Evolutionary conservation across 176 grass and related monocot genomes (phyloP).

Genomic region (Stipa capillata): DNA sequence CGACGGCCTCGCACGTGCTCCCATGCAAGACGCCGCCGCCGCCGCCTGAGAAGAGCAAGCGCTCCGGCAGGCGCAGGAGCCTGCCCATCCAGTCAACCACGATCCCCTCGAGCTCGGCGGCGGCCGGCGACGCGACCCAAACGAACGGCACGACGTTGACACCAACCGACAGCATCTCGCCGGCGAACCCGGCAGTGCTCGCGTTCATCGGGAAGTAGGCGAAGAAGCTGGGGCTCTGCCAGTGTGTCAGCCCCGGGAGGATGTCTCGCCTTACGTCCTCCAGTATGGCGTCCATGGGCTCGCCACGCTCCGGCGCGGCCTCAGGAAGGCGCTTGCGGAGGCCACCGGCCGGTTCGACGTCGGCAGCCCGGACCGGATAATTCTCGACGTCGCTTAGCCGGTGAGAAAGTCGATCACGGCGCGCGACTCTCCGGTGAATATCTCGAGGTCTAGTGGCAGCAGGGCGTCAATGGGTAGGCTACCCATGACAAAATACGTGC

Average conservation of each 20-base stretch:
- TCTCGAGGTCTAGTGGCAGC: constrained; percentile 11
- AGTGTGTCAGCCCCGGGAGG: constrained; percentile 47
- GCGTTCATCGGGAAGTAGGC: constrained; percentile 47
- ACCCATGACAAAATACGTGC: constrained; percentile 38
- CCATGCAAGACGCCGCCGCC: constrained; percentile 48
- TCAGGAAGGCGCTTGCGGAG: constrained; percentile 25
- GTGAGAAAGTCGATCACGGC: constrained; percentile 29
- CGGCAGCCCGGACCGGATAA: constrained; percentile 24
- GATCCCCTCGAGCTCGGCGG: constrained; percentile 33
- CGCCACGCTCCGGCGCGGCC: constrained; percentile 17
- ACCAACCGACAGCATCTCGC: constrained; percentile 48
- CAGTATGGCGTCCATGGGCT: constrained; percentile 23
- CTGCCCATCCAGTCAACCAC: constrained; percentile 41
- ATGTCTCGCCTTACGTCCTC: constrained; percentile 27
- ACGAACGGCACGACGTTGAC: constrained; percentile 44
- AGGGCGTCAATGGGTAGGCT: not conserved
- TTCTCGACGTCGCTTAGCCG: constrained; percentile 30
- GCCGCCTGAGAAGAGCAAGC: constrained; percentile 39
- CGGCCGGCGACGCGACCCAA: constrained; percentile 50
- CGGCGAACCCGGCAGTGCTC: constrained; percentile 46
- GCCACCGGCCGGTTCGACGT: constrained; percentile 34
- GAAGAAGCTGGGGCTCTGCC: constrained; percentile 55
- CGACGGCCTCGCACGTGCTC: constrained; percentile 48
- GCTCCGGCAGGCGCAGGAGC: constrained; percentile 12
- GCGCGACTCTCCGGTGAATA: constrained; percentile 16